These are phyloP conservation scores for Cucurbitaria berberidis DNA, from an alignment of 2,329 filamentous ascomycete species.

Conservation along the genomic window DNA sequence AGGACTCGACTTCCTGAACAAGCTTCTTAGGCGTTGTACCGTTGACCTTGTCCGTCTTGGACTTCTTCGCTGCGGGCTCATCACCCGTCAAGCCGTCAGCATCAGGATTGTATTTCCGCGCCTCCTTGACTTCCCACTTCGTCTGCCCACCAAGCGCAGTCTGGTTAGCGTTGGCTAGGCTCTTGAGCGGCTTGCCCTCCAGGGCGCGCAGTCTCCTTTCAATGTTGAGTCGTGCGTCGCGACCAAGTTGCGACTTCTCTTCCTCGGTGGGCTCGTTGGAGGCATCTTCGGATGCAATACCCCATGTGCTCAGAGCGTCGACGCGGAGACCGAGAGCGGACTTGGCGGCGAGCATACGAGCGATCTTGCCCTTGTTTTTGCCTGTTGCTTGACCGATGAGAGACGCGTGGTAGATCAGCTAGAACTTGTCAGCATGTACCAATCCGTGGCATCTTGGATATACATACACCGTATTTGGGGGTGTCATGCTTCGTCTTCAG, in stretches of 20 bases:
- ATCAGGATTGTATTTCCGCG: conserved; percentile 91
- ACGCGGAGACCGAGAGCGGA: conserved; percentile 90
- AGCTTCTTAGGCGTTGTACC: conserved; percentile 51
- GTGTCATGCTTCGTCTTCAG: conserved; percentile 99
- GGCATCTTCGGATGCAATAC: conserved; percentile 61
- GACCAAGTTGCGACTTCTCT: conserved; percentile 82
- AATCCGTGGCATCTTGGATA: conserved; percentile 68
- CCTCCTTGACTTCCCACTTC: conserved; percentile 92
- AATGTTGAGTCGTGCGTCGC: conserved; percentile 72
- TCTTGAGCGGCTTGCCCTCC: conserved; percentile 87
- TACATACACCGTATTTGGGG: conserved; percentile 80
- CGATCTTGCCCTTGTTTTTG: conserved; percentile 99
- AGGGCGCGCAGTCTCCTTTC: conserved; percentile 78
- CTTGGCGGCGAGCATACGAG: conserved; percentile 93
- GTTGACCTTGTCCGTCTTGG: conserved; percentile 53
- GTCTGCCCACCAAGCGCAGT: conserved; percentile 56
- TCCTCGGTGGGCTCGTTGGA: conserved; percentile 76
- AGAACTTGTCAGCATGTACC: conserved; percentile 52
- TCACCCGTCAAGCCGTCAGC: conserved; percentile 82
- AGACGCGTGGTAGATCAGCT: conserved; percentile 69
- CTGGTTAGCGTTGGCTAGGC: conserved; percentile 68
- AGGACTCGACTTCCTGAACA: conserved; percentile 57
- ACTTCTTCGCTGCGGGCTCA: conserved; percentile 65
- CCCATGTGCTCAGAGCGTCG: conserved; percentile 83
- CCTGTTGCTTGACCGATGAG: conserved; percentile 96